Evolutionary conservation across 805 yeast species (phyloP).

Genomic region (Wickerhamia fluorescens): DNA sequence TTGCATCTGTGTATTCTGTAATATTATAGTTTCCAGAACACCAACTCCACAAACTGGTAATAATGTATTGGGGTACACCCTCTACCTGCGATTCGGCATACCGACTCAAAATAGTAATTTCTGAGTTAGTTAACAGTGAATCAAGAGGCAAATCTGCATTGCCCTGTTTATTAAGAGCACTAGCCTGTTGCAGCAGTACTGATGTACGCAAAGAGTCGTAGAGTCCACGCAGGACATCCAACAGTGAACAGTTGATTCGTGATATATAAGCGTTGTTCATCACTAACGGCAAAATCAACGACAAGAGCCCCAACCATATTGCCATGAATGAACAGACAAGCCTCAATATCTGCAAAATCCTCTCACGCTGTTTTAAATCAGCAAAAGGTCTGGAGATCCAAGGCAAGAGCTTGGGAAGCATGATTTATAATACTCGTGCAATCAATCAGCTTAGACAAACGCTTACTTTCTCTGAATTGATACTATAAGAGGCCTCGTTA

Average conservation of each 20-base stretch:
- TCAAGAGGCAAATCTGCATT: constrained; percentile 17
- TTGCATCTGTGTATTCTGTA: constrained; percentile 6
- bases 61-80: constrained; percentile 42
- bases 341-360: constrained; percentile 19
- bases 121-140: constrained; percentile 40
- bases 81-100: constrained; percentile 42
- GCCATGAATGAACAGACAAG: constrained; percentile 13
- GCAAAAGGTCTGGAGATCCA: too few species aligned
- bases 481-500: too few species aligned
- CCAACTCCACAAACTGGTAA: constrained; percentile 36
- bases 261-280: constrained; percentile 18
- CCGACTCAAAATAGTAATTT: constrained; percentile 35
- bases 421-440: too few species aligned
- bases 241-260: constrained; percentile 43
- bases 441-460: too few species aligned
- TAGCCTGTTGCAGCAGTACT: constrained; percentile 12
- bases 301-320: constrained; percentile 11
- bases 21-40: constrained; percentile 37
- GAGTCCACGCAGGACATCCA: constrained; percentile 48
- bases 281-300: constrained; percentile 21
- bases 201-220: constrained; percentile 36
- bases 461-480: too few species aligned
- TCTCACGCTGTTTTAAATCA: constrained; percentile 17
- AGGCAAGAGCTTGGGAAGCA: too few species aligned
- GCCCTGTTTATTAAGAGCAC: constrained; percentile 1